phyloP scores from a whole-genome alignment of 352 stramenopile species.

The Globisporangium parvum region DNA sequence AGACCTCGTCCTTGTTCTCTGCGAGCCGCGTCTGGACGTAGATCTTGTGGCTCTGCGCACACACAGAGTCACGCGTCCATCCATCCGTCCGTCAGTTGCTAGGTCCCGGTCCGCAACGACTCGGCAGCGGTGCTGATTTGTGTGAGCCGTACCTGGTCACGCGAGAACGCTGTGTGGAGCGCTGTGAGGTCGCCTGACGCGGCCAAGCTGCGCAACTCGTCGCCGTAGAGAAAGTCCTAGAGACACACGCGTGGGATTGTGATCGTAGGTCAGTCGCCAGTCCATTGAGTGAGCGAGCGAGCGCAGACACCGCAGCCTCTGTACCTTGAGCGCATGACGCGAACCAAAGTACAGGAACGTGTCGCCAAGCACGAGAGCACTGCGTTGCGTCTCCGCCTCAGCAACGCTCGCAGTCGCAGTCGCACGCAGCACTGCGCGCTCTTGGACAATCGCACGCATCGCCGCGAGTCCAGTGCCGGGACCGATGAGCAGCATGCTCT shows the following conservation, averaged over 20 bases:
- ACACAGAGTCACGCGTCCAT: not conserved
- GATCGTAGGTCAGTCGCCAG: conserved; percentile 1
- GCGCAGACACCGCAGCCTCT: not conserved
- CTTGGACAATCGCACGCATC: conserved; percentile 87
- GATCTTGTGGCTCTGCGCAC: conserved; percentile 66
- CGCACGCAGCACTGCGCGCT: conserved; percentile 54
- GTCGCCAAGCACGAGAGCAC: conserved; percentile 10
- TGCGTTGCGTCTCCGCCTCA: not conserved
- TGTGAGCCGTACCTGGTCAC: conserved; percentile 53
- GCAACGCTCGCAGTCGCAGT: conserved; percentile 13
- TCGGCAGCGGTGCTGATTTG: not conserved
- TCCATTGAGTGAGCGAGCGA: not conserved
- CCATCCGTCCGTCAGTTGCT: too few species aligned
- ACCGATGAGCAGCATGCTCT: conserved; percentile 83
- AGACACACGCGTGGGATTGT: not conserved
- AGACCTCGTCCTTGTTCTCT: conserved; percentile 75
- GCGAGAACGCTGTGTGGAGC: conserved; percentile 88
- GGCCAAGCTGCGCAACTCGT: conserved; percentile 59
- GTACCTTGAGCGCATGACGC: conserved; percentile 71
- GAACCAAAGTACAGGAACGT: conserved; percentile 87
- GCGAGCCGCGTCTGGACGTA: conserved; percentile 89
- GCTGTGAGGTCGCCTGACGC: conserved; percentile 44
- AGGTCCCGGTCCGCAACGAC: too few species aligned
- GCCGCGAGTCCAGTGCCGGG: conserved; percentile 88
- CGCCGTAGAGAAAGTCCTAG: conserved; percentile 86